Percentiles rank a stretch among this genome's conserved stretches.
These are phyloP conservation scores for Castanospermum australe DNA, from an alignment of 306 rosid genomes.

Conservation along the genomic window DNA sequence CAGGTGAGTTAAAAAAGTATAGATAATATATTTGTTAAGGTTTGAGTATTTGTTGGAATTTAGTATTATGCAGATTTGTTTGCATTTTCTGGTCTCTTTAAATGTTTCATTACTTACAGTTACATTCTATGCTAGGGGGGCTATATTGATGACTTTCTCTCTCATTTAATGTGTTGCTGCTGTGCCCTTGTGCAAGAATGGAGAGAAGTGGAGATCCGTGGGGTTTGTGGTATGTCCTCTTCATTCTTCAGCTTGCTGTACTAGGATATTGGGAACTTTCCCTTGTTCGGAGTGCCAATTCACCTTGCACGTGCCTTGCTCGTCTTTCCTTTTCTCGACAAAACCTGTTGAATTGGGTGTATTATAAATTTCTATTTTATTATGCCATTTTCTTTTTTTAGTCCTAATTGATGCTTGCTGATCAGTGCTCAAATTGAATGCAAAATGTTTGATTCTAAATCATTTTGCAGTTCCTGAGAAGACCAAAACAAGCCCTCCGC, in stretches of 20 bases:
- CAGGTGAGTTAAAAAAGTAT: not conserved
- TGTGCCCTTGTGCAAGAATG: conserved; percentile 99
- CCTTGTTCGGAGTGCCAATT: not conserved
- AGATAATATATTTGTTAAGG: conserved; percentile 7
- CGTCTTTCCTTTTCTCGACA: not conserved
- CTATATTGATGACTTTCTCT: conserved; percentile 84
- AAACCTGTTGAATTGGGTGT: not conserved
- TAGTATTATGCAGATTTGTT: not conserved
- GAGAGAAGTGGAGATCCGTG: conserved; percentile 97
- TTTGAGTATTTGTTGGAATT: conserved; percentile 2
- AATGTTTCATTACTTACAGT: conserved; percentile 19
- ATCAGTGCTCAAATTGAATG: not conserved
- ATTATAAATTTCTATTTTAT: not conserved
- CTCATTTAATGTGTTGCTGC: conserved; percentile 97
- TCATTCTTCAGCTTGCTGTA: conserved; percentile 7
- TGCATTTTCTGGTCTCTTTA: conserved; percentile 12
- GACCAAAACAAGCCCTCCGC: conserved; percentile 88
- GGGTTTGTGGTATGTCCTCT: conserved; percentile 58
- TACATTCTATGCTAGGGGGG: conserved; percentile 67
- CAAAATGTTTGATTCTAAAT: conserved; percentile 23
- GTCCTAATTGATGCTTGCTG: not conserved
- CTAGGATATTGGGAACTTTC: not conserved
- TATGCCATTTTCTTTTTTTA: not conserved
- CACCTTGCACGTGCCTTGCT: not conserved
- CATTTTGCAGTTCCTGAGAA: conserved; percentile 66